Percentiles rank a stretch among this genome's conserved stretches.
Evolutionary conservation across 768 basidiomycete genomes (phyloP).

Genomic region (Mycena sanguinolenta): DNA sequence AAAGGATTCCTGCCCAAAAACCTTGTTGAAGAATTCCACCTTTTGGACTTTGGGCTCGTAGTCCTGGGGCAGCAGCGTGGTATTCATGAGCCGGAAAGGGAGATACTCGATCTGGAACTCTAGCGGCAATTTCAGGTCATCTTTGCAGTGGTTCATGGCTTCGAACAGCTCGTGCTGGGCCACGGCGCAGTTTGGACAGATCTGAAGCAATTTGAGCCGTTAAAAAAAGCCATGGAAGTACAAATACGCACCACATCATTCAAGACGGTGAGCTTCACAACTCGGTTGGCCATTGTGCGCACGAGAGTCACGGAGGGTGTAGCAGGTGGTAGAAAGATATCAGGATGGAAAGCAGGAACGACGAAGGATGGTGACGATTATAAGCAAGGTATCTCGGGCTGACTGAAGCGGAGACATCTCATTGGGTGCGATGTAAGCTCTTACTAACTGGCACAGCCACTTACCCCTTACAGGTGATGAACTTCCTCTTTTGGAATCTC

Average conservation of each 20-base stretch:
- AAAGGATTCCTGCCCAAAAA: conserved; percentile 67
- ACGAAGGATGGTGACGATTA: conserved; percentile 1
- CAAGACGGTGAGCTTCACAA: conserved; percentile 62
- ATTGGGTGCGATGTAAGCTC: background rate
- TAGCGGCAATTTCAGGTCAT: conserved; percentile 60
- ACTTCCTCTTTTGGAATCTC: background rate
- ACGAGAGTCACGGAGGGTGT: conserved; percentile 30
- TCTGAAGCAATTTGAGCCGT: conserved; percentile 44
- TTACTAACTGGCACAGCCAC: too few relatives aligned
- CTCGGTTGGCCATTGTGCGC: conserved; percentile 53
- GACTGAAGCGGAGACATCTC: conserved; percentile 2
- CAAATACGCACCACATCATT: conserved; percentile 61
- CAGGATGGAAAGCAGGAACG: conserved; percentile 13
- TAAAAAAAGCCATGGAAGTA: conserved; percentile 18
- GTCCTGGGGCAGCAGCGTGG: conserved; percentile 52
- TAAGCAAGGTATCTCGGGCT: conserved; percentile 1
- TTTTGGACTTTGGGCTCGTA: conserved; percentile 54
- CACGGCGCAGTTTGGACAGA: conserved; percentile 66
- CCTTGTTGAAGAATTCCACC: conserved; percentile 56
- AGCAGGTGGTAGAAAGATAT: conserved; percentile 20
- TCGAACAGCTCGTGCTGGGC: conserved; percentile 65
- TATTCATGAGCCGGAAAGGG: conserved; percentile 63
- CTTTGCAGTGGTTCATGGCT: conserved; percentile 63
- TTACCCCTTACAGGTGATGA: too few relatives aligned
- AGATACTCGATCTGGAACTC: conserved; percentile 66